A percentile compares a stretch with the other conserved stretches of the same genome.
Conservation (phyloP, 1,139 yeast genomes). For the Debaryomyces psychrophilus region DNA sequence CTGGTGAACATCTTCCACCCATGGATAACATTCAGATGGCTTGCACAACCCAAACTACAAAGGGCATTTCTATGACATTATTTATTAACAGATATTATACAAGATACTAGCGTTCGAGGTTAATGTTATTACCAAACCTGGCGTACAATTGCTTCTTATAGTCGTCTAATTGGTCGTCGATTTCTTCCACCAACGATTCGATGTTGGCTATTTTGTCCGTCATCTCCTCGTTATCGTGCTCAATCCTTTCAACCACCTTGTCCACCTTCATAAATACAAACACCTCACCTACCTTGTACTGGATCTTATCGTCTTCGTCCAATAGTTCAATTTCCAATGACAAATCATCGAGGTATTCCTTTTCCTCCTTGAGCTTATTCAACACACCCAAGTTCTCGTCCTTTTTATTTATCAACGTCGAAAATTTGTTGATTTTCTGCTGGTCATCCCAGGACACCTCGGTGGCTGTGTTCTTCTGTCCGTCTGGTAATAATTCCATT, state of each 20-base stretch:
- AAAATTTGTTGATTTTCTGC: constrained; percentile 82
- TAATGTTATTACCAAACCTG: constrained; percentile 88
- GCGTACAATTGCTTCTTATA: constrained; percentile 80
- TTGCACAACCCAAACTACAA: not conserved
- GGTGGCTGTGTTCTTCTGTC: constrained; percentile 61
- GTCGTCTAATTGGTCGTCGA: constrained; percentile 56
- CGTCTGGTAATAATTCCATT: constrained; percentile 66
- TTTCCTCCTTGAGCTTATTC: constrained; percentile 60
- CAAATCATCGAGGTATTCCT: constrained; percentile 88
- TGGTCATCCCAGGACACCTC: constrained; percentile 92
- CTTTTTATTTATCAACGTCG: constrained; percentile 73
- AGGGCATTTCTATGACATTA: constrained; percentile 2
- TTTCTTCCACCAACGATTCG: constrained; percentile 50
- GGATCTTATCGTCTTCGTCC: constrained; percentile 75
- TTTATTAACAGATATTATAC: constrained; percentile 6
- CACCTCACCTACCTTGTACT: constrained; percentile 74
- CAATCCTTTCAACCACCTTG: constrained; percentile 69
- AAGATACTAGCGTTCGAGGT: constrained; percentile 59
- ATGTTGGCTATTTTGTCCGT: constrained; percentile 51
- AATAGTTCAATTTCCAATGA: constrained; percentile 81
- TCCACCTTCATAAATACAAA: constrained; percentile 69
- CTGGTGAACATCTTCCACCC: too few species aligned
- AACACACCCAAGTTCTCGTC: constrained; percentile 59
- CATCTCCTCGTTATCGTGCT: constrained; percentile 56
- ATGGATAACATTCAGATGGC: not conserved